phyloP scores from a whole-genome alignment of 768 basidiomycete species.

The Dacryopinax spathularia region DNA sequence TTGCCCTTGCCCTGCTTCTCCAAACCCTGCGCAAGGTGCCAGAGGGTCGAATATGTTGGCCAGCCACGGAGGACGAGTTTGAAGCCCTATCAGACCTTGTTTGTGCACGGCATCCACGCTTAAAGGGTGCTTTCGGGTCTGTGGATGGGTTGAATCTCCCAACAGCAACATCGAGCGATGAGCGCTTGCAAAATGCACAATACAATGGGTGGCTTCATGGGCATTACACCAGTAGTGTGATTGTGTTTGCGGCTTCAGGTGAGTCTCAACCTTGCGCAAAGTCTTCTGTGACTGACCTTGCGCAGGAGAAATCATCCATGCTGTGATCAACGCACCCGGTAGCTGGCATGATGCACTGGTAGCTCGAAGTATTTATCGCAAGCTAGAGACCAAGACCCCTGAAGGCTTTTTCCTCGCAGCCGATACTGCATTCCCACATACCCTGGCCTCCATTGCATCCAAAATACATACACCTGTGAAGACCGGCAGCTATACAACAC shows the following conservation, averaged over 20 bases:
- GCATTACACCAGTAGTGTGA: constrained; percentile 29
- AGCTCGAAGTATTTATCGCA: background rate
- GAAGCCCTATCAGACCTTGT: constrained; percentile 21
- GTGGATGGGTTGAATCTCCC: constrained; percentile 32
- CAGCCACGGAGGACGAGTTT: constrained; percentile 19
- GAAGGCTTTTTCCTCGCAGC: background rate
- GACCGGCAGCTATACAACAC: no score
- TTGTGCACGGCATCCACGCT: constrained; percentile 18
- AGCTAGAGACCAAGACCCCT: background rate
- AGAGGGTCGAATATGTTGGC: constrained; percentile 23
- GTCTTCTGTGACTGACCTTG: no score
- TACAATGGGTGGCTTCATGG: constrained; percentile 29
- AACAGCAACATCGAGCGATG: constrained; percentile 26
- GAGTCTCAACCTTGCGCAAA: no score
- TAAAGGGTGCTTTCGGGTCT: constrained; percentile 29
- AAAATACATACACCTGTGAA: no score
- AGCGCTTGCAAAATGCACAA: constrained; percentile 36
- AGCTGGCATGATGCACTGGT: background rate
- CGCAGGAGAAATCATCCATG: no score
- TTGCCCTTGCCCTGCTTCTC: constrained; percentile 24
- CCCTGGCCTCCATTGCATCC: no score
- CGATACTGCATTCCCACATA: background rate
- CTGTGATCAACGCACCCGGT: background rate
- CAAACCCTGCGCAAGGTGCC: constrained; percentile 19
- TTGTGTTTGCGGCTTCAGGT: constrained; percentile 27